A percentile compares a stretch with the other conserved stretches of the same genome.
Conservation (phyloP, 2,329 filamentous ascomycete species). For the Elsinoe australis region DNA sequence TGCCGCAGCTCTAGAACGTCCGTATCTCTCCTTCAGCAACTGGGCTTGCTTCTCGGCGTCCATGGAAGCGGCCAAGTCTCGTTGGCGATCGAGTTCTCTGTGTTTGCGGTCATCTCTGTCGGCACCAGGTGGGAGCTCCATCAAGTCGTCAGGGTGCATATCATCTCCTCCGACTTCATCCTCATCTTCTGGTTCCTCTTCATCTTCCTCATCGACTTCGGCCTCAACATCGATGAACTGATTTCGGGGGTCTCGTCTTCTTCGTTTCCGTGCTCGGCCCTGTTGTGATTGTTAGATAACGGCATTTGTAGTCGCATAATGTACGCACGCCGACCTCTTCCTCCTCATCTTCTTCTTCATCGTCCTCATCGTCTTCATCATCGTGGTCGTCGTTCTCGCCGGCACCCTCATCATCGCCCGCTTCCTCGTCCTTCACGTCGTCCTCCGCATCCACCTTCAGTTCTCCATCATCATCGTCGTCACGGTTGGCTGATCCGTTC, state of each 20-base stretch:
- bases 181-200: slow-evolving; percentile 80
- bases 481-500: slow-evolving; percentile 27
- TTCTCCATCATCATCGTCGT: slow-evolving; percentile 45
- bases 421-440: slow-evolving; percentile 49
- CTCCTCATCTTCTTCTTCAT: slow-evolving; percentile 34
- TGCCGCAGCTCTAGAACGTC: slow-evolving; percentile 58
- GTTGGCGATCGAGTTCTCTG: slow-evolving; percentile 84
- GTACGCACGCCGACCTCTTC: slow-evolving; percentile 26
- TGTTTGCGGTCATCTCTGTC: slow-evolving; percentile 87
- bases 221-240: slow-evolving; percentile 97
- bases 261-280: slow-evolving; percentile 71
- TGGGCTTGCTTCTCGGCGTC: slow-evolving; percentile 92
- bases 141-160: slow-evolving; percentile 82
- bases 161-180: slow-evolving; percentile 80
- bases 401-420: slow-evolving; percentile 55
- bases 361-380: slow-evolving; percentile 57
- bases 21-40: slow-evolving; percentile 78
- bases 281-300: slow-evolving; percentile 29
- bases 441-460: slow-evolving; percentile 47
- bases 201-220: slow-evolving; percentile 90
- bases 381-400: slow-evolving; percentile 51
- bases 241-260: slow-evolving; percentile 64
- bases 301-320: slow-evolving; percentile 7
- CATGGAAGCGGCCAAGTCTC: slow-evolving; percentile 77
- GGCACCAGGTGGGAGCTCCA: slow-evolving; percentile 63